Conservation (phyloP, 768 basidiomycete genomes). For the Collybia sordida region DNA sequence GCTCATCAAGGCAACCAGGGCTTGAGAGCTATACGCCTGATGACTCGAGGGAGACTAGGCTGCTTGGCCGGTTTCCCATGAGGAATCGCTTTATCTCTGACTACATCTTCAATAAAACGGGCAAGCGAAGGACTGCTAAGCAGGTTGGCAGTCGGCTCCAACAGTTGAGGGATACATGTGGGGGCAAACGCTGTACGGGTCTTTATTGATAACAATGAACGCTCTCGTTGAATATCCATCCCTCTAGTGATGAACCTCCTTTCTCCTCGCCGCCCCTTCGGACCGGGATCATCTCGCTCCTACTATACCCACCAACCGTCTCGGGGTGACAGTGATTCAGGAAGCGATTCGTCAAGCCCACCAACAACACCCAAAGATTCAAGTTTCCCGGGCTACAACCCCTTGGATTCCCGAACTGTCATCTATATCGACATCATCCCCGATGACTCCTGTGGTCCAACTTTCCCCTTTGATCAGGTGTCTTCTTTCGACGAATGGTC, state of each 20-base stretch:
- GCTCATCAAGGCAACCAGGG: slow-evolving; percentile 37
- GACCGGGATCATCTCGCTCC: slow-evolving; percentile 13
- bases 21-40: slow-evolving; percentile 70
- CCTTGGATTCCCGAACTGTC: slow-evolving; percentile 30
- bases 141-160: slow-evolving; percentile 82
- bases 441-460: slow-evolving; percentile 14
- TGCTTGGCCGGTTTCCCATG: slow-evolving; percentile 75
- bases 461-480: slow-evolving; percentile 2
- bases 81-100: slow-evolving; percentile 81
- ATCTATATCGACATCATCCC: slow-evolving; percentile 50
- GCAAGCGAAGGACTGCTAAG: slow-evolving; percentile 70
- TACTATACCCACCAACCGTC: slow-evolving; percentile 22
- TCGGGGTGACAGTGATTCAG: slow-evolving; percentile 32
- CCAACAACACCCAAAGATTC: slow-evolving; percentile 40
- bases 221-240: slow-evolving; percentile 7
- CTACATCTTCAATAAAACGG: slow-evolving; percentile 68
- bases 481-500: slow-evolving; percentile 11
- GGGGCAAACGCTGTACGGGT: slow-evolving; percentile 67
- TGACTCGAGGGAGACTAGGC: slow-evolving; percentile 69
- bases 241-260: slow-evolving; percentile 45
- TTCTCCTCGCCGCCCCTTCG: slow-evolving; percentile 31
- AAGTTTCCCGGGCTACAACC: slow-evolving; percentile 26
- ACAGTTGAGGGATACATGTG: slow-evolving; percentile 72
- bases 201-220: slow-evolving; percentile 3
- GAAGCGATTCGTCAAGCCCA: slow-evolving; percentile 37